Conservation (phyloP, 257 asterid genomes). For the Scutellaria baicalensis region DNA sequence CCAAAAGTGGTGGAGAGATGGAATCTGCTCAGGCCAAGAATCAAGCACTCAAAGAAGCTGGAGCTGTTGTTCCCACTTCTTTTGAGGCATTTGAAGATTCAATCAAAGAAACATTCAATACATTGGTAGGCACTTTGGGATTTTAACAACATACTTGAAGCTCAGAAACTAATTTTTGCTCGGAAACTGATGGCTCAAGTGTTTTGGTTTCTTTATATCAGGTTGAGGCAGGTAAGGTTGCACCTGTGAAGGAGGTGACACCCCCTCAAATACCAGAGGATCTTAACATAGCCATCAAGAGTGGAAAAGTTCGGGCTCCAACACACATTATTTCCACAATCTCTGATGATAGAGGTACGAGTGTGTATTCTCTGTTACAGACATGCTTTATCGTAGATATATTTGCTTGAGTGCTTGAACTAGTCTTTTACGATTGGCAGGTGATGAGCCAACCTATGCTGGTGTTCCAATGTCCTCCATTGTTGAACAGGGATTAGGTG, state of each 20-base stretch:
- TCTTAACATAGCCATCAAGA: slow-evolving; percentile 81
- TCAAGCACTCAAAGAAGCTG: slow-evolving; percentile 88
- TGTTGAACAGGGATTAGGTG: slow-evolving; percentile 95
- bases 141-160: not conserved
- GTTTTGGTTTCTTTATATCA: slow-evolving; percentile 23
- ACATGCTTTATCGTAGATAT: not conserved
- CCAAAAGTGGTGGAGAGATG: slow-evolving; percentile 99
- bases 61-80: slow-evolving; percentile 98
- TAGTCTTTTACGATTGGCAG: slow-evolving; percentile 34
- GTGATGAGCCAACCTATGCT: slow-evolving; percentile 95
- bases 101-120: slow-evolving; percentile 69
- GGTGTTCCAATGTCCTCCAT: slow-evolving; percentile 98
- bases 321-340: slow-evolving; percentile 96
- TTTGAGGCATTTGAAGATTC: slow-evolving; percentile 86
- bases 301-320: slow-evolving; percentile 99
- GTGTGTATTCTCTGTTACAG: not conserved
- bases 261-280: slow-evolving; percentile 99
- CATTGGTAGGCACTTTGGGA: slow-evolving; percentile 45
- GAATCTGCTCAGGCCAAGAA: slow-evolving; percentile 99
- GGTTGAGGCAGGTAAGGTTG: slow-evolving; percentile 66
- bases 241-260: slow-evolving; percentile 75
- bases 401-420: slow-evolving; percentile 11
- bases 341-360: slow-evolving; percentile 92
- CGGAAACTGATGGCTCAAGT: not conserved
- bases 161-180: not conserved